These are phyloP conservation scores for Aquilaria agallochum DNA, from an alignment of 441 rosid species.

Conservation along the genomic window DNA sequence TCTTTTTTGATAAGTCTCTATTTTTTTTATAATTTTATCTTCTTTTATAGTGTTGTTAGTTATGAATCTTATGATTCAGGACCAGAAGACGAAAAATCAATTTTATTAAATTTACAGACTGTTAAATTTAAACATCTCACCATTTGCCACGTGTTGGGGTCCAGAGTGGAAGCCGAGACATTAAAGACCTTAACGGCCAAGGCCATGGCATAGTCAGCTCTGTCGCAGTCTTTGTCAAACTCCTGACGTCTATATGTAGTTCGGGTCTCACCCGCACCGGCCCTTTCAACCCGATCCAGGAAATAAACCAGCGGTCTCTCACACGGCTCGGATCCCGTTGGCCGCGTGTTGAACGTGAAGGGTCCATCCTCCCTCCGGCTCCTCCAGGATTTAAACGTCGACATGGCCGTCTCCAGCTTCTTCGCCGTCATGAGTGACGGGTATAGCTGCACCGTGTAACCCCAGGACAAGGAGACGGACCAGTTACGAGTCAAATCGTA, in stretches of 20 bases:
- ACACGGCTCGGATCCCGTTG: conserved; percentile 50
- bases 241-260: conserved; percentile 36
- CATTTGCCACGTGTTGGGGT: conserved; percentile 49
- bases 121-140: conserved; percentile 23
- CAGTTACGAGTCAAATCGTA: conserved; percentile 54
- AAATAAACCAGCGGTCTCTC: conserved; percentile 51
- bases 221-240: conserved; percentile 24
- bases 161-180: conserved; percentile 30
- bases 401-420: conserved; percentile 49
- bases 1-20: too few relatives aligned
- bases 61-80: too few relatives aligned
- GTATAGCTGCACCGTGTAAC: conserved; percentile 63
- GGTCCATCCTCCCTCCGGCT: conserved; percentile 45
- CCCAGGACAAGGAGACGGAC: conserved; percentile 84
- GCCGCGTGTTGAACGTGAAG: conserved; percentile 60
- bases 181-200: conserved; percentile 27
- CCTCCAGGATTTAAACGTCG: conserved; percentile 73
- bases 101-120: neutral
- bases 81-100: neutral
- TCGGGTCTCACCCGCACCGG: conserved; percentile 28
- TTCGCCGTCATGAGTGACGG: conserved; percentile 43
- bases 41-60: too few relatives aligned
- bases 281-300: conserved; percentile 37
- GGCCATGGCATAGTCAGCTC: conserved; percentile 26
- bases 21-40: too few relatives aligned